phyloP scores from a whole-genome alignment of 139 green algal genomes.

The Coccomyxa sp. region DNA sequence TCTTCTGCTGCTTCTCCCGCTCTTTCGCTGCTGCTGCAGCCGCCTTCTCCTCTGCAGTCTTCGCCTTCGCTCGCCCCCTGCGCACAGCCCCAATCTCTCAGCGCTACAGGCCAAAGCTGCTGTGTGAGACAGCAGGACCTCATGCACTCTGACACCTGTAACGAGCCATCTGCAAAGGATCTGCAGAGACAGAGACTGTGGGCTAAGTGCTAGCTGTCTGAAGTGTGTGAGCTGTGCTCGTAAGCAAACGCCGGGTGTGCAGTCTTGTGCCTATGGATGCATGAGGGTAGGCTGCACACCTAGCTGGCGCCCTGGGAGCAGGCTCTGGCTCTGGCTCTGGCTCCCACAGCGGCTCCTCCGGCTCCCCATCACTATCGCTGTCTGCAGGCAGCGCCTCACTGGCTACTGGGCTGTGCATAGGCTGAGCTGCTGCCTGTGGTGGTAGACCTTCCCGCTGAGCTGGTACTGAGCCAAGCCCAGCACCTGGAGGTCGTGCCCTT shows the following conservation, averaged over 20 bases:
- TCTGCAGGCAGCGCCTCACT: too few relatives aligned
- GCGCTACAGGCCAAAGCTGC: background rate
- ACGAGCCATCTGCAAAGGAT: background rate
- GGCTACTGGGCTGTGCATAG: too few relatives aligned
- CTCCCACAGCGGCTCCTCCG: too few relatives aligned
- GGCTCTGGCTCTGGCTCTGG: too few relatives aligned
- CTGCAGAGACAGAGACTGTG: background rate
- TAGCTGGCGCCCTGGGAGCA: too few relatives aligned
- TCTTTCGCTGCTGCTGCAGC: background rate
- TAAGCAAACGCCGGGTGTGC: background rate
- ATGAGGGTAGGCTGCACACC: background rate
- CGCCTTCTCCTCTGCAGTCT: conserved; percentile 5
- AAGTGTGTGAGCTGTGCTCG: background rate
- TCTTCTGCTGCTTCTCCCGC: conserved; percentile 2
- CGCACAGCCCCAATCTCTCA: background rate
- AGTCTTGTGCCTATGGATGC: background rate
- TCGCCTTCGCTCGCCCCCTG: background rate
- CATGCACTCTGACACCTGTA: background rate
- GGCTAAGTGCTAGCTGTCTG: too few relatives aligned
- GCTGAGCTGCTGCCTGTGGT: too few relatives aligned
- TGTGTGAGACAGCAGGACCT: too few relatives aligned
- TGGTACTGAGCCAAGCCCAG: too few relatives aligned
- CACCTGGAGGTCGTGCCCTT: too few relatives aligned
- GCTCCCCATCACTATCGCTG: too few relatives aligned
- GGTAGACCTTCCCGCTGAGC: too few relatives aligned